phyloP scores from a whole-genome alignment of 139 green algal genomes.

The Coelastrella sp. region DNA sequence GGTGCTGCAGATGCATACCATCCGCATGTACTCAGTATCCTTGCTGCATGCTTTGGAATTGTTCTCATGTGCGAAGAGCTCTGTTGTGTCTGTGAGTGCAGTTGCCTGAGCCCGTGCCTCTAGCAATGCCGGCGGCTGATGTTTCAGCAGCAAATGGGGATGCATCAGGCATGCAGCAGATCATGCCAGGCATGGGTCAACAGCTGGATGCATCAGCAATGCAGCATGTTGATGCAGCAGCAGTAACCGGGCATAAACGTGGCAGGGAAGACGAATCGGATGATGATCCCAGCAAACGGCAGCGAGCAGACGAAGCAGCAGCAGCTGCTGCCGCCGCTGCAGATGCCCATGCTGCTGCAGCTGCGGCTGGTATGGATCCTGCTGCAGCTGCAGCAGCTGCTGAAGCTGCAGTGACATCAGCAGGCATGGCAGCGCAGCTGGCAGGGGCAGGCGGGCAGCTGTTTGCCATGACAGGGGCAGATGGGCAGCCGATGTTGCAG shows the following conservation, averaged over 20 bases:
- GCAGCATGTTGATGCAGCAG: neutral
- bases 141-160: neutral
- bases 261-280: neutral
- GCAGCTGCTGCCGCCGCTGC: neutral
- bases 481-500: slow-evolving; percentile 40
- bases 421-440: slow-evolving; percentile 36
- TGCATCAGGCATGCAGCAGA: neutral
- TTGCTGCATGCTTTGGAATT: too few relatives aligned
- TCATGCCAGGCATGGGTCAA: neutral
- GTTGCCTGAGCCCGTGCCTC: neutral
- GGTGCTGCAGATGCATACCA: too few relatives aligned
- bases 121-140: neutral
- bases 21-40: too few relatives aligned
- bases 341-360: neutral
- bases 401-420: neutral
- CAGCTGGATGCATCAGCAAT: neutral
- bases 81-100: neutral
- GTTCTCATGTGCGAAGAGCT: neutral
- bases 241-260: neutral
- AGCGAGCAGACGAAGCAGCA: slow-evolving; percentile 18
- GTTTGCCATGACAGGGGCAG: slow-evolving; percentile 25
- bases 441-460: slow-evolving; percentile 31
- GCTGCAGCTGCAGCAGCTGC: slow-evolving; percentile 23
- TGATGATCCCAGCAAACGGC: slow-evolving; percentile 15
- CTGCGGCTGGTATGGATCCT: neutral